Base-by-base conservation (phyloP, 768 basidiomycete species). In the Pleurotus cornucopiae region DNA sequence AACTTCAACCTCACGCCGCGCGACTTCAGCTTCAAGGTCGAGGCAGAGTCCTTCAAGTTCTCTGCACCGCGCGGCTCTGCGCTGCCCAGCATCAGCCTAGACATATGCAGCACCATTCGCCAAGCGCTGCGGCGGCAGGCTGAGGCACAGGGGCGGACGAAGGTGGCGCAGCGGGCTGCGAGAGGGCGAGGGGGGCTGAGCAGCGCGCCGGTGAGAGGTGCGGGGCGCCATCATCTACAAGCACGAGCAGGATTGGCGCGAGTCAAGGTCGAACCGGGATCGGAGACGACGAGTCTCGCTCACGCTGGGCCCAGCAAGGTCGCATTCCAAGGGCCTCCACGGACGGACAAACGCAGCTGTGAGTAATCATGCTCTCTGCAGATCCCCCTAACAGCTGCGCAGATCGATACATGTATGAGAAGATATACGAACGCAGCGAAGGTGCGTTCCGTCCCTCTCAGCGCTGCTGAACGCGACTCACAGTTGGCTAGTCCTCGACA, bases 361-460 rank as follows among this genome's bases (percentile, higher is more conserved):
- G 66, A 76, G 85, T 71, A 9, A 18, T 4, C 45, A 23, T 46
- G 34, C 13, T 47, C 23, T 54, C 9, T 46, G 0, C 21, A 21
- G 23, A 39, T 5, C 43, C 21, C 52, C 23, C 60, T 47, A 38
- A 46, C 11, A 6, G 18, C 11, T 21, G 39, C 38, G 21, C 61
- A 91, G 89, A 87, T 78, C 82, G 90, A 25, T 98, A 98, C 68
- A 95, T 96, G 94, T 94, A 90, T 64, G 94, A 98, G 69, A 94
- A 91, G 71, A 77, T 89, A 21, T 83, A 84, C 1, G 90, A 91
- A 64, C 77, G 94, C 46, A 88, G 91, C 59, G 88, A 88, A 78
- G 85, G 94, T 92, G 25, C 23, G 94, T 92, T 23, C 23, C 30
- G 20, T 20, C 47, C 20, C 34, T 20, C 54, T 6, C 23, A 39